Evolutionary conservation across 2,329 filamentous ascomycete genomes (phyloP).

Genomic region (Epichloe glyceriae): DNA sequence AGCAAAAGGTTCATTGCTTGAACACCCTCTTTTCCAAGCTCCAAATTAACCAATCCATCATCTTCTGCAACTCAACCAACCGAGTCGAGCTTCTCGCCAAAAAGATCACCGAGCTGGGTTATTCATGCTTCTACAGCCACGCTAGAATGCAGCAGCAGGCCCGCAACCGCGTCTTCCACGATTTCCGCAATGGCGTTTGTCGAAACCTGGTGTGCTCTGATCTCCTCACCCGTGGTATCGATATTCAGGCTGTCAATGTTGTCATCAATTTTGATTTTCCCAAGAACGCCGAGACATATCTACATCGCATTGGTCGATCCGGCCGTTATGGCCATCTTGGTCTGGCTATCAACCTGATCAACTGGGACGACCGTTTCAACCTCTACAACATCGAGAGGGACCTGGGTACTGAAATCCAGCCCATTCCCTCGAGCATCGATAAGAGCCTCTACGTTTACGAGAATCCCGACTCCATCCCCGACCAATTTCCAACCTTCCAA

Average conservation of each 20-base stretch:
- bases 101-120: conserved; percentile 97
- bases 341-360: conserved; percentile 97
- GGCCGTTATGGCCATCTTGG: conserved; percentile 94
- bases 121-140: conserved; percentile 99
- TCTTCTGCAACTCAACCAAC: conserved; percentile 99
- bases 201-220: conserved; percentile 98
- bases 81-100: conserved; percentile 94
- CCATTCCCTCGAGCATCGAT: conserved; percentile 90
- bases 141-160: conserved; percentile 95
- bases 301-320: conserved; percentile 95
- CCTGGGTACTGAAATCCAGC: conserved; percentile 89
- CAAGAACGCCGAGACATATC: conserved; percentile 97
- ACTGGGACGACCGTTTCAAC: conserved; percentile 98
- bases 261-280: conserved; percentile 99
- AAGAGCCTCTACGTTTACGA: conserved; percentile 98
- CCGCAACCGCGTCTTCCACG: conserved; percentile 96
- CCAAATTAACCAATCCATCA: conserved; percentile 99
- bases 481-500: conserved; percentile 45
- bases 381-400: conserved; percentile 98
- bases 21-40: conserved; percentile 98
- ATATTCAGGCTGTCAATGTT: conserved; percentile 98
- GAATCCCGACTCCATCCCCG: conserved; percentile 83
- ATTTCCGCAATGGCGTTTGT: conserved; percentile 96
- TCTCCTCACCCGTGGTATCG: conserved; percentile 92
- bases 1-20: conserved; percentile 96